Evolutionary conservation across 1,139 yeast species (phyloP).

Genomic region (Eremothecium cymbalariae): DNA sequence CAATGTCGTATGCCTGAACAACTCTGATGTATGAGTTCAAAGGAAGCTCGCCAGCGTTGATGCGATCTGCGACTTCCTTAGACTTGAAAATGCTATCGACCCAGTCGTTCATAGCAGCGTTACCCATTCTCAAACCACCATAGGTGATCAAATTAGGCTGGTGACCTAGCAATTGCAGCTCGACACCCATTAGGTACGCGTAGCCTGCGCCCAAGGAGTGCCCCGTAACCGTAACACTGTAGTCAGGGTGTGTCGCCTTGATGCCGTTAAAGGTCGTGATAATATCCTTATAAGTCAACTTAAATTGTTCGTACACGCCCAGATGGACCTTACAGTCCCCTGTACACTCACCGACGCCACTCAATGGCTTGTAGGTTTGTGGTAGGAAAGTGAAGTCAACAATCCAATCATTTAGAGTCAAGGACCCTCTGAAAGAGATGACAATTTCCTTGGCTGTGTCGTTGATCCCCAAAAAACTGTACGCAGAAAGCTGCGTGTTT

Average conservation of each 20-base stretch:
- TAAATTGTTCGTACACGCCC: conserved; percentile 39
- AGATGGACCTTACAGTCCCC: conserved; percentile 43
- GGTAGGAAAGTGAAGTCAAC: conserved; percentile 34
- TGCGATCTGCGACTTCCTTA: conserved; percentile 13
- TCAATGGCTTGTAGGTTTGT: conserved; percentile 1
- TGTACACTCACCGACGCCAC: conserved; percentile 24
- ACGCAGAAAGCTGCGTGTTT: conserved; percentile 7
- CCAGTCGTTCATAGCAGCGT: conserved; percentile 37
- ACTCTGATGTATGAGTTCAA: conserved; percentile 37
- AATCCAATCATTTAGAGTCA: conserved; percentile 42
- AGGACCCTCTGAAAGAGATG: conserved; percentile 45
- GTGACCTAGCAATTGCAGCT: conserved; percentile 40
- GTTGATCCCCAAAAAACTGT: conserved; percentile 38
- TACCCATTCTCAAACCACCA: conserved; percentile 52
- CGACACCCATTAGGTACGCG: conserved; percentile 47
- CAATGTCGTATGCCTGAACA: conserved; percentile 43
- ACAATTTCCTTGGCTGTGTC: conserved; percentile 32
- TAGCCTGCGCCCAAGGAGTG: conserved; percentile 63
- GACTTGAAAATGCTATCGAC: conserved; percentile 39
- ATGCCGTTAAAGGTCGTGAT: conserved; percentile 18
- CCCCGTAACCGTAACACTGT: conserved; percentile 44
- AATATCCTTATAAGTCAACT: conserved; percentile 32
- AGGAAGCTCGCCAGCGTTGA: conserved; percentile 19
- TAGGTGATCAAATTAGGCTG: conserved; percentile 42
- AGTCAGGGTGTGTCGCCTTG: conserved; percentile 30